A percentile compares a stretch with the other conserved stretches of the same genome.
Conservation (phyloP, 306 rosid species). For the Sicyos baderoa region DNA sequence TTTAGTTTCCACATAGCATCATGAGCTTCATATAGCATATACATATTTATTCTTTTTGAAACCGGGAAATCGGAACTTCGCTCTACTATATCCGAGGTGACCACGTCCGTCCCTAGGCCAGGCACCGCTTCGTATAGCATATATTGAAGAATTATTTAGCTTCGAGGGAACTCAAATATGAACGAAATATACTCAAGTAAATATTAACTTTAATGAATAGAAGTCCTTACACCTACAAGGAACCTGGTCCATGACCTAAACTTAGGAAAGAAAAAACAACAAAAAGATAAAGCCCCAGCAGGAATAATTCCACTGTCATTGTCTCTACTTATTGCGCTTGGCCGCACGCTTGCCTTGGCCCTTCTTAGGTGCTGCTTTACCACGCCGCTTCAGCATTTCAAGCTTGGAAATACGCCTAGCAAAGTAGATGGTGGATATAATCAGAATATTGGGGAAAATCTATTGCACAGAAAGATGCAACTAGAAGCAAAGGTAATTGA, state of each 20-base stretch:
- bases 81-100: no score
- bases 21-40: no score
- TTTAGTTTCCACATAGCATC: neutral
- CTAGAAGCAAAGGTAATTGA: neutral
- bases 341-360: constrained; percentile 84
- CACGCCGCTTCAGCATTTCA: constrained; percentile 90
- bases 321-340: constrained; percentile 54
- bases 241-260: constrained; percentile 2
- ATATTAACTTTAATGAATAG: neutral
- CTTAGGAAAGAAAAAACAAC: neutral
- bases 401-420: constrained; percentile 69
- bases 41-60: no score
- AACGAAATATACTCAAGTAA: neutral
- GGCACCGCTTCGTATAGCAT: no score
- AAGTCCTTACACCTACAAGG: neutral
- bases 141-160: neutral
- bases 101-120: no score
- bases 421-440: constrained; percentile 17
- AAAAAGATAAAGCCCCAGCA: neutral
- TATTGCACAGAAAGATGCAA: neutral
- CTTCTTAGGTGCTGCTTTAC: constrained; percentile 92
- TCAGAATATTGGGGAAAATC: neutral
- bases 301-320: constrained; percentile 1
- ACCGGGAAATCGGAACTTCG: no score
- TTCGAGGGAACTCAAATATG: neutral